Conservation (phyloP, 495 filamentous ascomycete species). For the Aspergillus bridgeri region DNA sequence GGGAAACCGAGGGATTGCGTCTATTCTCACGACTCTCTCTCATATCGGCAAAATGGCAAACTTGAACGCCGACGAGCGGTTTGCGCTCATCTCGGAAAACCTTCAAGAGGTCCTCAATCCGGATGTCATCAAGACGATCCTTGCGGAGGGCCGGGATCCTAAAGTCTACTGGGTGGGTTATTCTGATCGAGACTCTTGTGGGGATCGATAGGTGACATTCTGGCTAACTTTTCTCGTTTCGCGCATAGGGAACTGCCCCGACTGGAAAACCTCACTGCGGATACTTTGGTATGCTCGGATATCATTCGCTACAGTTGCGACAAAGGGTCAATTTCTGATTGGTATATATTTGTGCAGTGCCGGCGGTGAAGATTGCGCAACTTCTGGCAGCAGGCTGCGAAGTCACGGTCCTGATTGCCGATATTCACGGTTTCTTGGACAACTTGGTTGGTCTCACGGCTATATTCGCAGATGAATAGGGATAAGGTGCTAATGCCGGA, state of each 20-base stretch:
- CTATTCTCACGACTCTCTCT: neutral
- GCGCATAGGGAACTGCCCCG: conserved; percentile 62
- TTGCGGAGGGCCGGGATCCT: conserved; percentile 65
- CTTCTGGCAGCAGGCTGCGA: conserved; percentile 81
- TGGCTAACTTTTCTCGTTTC: conserved; percentile 8
- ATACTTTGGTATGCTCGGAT: conserved; percentile 57
- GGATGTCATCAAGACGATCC: conserved; percentile 76
- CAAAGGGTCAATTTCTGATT: neutral
- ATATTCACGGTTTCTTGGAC: conserved; percentile 54
- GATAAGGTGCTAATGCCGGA: too few species aligned
- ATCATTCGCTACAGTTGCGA: neutral
- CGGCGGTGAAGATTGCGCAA: conserved; percentile 76
- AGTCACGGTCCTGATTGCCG: conserved; percentile 76
- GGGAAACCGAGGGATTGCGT: neutral
- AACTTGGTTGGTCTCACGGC: conserved; percentile 21
- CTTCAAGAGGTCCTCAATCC: conserved; percentile 81
- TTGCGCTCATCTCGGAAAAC: conserved; percentile 75
- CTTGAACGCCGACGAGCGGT: conserved; percentile 16
- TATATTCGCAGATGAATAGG: too few species aligned
- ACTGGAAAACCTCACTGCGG: conserved; percentile 77
- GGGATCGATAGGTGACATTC: neutral
- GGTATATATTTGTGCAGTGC: conserved; percentile 22
- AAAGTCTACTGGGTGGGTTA: conserved; percentile 78
- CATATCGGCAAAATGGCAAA: conserved; percentile 5
- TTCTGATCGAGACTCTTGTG: neutral